Base-by-base conservation (phyloP, 257 asterid species). In the Lavandula angustifolia region DNA sequence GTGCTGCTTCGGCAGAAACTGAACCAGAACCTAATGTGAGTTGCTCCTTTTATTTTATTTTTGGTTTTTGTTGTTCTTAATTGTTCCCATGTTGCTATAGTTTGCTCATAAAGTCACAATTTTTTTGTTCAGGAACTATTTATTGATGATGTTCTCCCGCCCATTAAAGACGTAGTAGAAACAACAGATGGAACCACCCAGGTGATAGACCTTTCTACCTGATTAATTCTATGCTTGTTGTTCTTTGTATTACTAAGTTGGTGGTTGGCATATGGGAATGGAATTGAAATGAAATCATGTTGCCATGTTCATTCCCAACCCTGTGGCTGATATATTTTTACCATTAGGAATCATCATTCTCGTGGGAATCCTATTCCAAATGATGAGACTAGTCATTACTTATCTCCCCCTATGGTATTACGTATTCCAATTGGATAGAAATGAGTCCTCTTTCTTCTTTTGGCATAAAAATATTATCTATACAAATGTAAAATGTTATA, bases 1-100 rank as follows among this genome's bases (percentile, higher is more conserved):
- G 84, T 12, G 74, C 74, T 48, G 94, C 91, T 54, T 71, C 73
- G 44, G 64, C 76, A 55, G 89, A 72, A 76, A 56, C 68, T 79
- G 87, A 53, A 69, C 64, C 69, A 70, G 60, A 60, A 65, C 62
- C 57, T 33, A 80, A 64, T 82, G 95, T 89, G 62, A 54, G 69
- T 73, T 57, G 8, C 69, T 54, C 32, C n/a, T 54, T 54, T 50
- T 60, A 22, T 33, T 41, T 66, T 31, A 11, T 1, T 66, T 16
- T 50, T n/a, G 5, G 50, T 27, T 34, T 12, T 55, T 31, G 60
- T 22, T 22, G 27, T 22, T 22, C 27, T 22, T 22, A 22, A 22
- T 22, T 22, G 58, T 61, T 44, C 68, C 51, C 43, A 3, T 46
- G 22, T 33, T 42, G 18, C 53, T 9, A 18, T 32, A 64, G 42